Percentiles rank a stretch among this genome's conserved stretches.
Evolutionary conservation across 139 green algal genomes (phyloP).

Genomic region (Deuterostichococcus epilithicus): DNA sequence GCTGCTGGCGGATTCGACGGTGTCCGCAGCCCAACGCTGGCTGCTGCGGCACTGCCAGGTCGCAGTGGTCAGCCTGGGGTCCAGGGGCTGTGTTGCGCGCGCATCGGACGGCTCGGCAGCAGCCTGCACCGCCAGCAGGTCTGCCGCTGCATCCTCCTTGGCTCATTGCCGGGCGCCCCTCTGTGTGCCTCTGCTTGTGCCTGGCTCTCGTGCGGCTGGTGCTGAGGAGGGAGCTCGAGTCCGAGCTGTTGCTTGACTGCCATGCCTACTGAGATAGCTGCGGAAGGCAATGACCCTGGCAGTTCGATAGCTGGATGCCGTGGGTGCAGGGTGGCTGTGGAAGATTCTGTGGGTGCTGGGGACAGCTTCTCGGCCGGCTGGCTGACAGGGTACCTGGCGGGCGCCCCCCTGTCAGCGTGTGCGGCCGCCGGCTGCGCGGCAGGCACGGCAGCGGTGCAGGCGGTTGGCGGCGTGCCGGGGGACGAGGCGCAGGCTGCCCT

Average conservation of each 20-base stretch:
- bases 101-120: conserved; percentile 11
- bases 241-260: no score
- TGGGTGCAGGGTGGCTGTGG: conserved; percentile 45
- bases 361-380: conserved; percentile 78
- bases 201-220: no score
- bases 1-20: conserved; percentile 13
- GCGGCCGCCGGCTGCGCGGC: neutral
- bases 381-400: conserved; percentile 52
- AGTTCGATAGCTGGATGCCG: no score
- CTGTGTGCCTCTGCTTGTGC: no score
- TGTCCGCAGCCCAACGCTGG: conserved; percentile 26
- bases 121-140: conserved; percentile 4
- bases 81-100: conserved; percentile 50
- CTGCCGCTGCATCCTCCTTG: no score
- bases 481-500: neutral
- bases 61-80: conserved; percentile 60
- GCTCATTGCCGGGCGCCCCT: no score
- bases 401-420: conserved; percentile 9
- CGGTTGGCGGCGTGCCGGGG: neutral
- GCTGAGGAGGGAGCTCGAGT: no score
- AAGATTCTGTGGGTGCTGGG: conserved; percentile 77
- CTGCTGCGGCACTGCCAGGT: conserved; percentile 29
- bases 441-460: neutral
- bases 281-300: no score
- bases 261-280: no score